Conservation (phyloP, 208 protist genomes). For the Trypanosoma cruzi region DNA sequence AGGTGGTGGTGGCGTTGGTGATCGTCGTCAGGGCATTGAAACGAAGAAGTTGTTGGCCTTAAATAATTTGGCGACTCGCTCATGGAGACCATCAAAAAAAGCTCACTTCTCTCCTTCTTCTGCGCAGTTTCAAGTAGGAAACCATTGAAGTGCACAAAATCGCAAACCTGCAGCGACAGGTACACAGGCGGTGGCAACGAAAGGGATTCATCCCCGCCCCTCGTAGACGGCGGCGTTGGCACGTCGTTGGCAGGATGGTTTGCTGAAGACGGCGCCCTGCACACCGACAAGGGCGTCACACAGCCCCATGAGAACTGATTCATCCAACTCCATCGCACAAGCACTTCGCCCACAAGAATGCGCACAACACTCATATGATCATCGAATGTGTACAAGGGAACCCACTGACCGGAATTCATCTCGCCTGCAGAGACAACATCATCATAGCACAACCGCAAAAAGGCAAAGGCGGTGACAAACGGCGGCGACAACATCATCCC, state of each 20-base stretch:
- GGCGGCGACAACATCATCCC: background rate
- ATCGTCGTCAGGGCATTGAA: background rate
- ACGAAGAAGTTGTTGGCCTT: background rate
- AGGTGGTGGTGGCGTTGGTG: no score
- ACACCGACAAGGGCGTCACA: constrained; percentile 11
- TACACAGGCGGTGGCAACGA: constrained; percentile 1
- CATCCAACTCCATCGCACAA: constrained; percentile 10
- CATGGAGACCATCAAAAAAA: background rate
- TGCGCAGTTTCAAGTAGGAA: background rate
- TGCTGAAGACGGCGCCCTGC: background rate
- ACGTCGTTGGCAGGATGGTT: no score
- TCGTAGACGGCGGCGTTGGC: background rate
- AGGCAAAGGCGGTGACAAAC: background rate
- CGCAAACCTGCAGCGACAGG: background rate
- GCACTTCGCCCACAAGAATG: constrained; percentile 21
- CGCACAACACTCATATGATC: background rate
- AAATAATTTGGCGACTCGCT: background rate
- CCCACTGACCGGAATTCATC: background rate
- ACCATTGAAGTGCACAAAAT: background rate
- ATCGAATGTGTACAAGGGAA: constrained; percentile 9
- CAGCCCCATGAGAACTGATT: background rate
- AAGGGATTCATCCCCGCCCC: background rate
- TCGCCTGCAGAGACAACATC: background rate
- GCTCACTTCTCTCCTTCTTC: background rate
- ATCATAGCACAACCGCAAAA: constrained; percentile 10